Evolutionary conservation across 75 land plant species (phyloP), one percentile per base, ranked within the genome.

Genomic region (Pinus tabuliformis): DNA sequence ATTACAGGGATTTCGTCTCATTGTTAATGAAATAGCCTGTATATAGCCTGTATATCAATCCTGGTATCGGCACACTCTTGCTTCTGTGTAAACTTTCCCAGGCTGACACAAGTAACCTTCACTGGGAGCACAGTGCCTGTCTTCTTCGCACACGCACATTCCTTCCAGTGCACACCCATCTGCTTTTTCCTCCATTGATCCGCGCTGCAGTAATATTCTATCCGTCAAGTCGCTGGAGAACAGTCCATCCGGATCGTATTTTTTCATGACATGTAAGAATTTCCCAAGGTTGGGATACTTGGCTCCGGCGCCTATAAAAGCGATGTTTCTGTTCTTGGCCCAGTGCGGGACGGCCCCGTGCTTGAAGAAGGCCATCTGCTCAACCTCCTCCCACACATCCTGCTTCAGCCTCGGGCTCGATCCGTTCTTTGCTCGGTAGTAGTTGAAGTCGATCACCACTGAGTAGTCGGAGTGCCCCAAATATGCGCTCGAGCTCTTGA

Each of bases 81-180:
- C 79, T 12, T 76, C 74, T 1, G 1, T 11, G 80, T 76, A 81
- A 30, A 77, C 79, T 17, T 7, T 22, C 1, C 79, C 79, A 1
- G 82, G 62, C 42, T 59, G 42, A 62, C 79, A 81, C 18, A 81
- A 58, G 52, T 77, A 81, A 3, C 80, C 79, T 15, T 77, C 58
- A 17, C 11, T 73, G 13, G 73, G 79, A 77, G 59, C 26, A 58
- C 73, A 70, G 54, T 81, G 82, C 5, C 21, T 20, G 57, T 81
- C 82, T 26, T 76, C 73, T 7, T 15, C 13, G 70, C 82, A 81
- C 7, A 45, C 7, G 49, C 98, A 95, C 33, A 88, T 59, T 8
- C 98, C 98, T 64, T 95, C 98, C 20, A 92, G 62, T 6, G 97
- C 97, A 79, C 97, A 94, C 0, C 88, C 89, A 1, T 78, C 85